phyloP scores from a whole-genome alignment of 805 yeast species.

The Metschnikowia gelsemii region DNA sequence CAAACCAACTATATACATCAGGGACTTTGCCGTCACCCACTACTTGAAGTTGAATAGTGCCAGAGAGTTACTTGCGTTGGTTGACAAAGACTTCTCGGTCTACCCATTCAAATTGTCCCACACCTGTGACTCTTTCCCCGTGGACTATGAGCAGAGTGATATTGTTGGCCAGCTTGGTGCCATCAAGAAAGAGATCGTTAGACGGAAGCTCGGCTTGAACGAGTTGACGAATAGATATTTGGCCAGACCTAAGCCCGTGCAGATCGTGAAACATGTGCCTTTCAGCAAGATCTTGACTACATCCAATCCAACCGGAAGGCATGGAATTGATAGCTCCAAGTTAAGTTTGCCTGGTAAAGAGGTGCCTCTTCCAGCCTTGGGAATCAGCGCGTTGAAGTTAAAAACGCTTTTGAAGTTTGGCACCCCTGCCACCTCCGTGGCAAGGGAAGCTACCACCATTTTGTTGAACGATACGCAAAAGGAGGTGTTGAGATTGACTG shows the following conservation, averaged over 20 bases:
- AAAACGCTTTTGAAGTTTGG: conserved; percentile 56
- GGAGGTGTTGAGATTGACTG: conserved; percentile 76
- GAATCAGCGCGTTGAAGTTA: conserved; percentile 66
- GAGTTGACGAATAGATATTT: conserved; percentile 81
- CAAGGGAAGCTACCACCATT: conserved; percentile 79
- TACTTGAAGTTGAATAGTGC: conserved; percentile 73
- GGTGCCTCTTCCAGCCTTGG: conserved; percentile 71
- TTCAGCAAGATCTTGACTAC: conserved; percentile 60
- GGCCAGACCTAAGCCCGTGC: conserved; percentile 70
- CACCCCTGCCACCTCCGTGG: conserved; percentile 54
- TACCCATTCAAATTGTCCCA: conserved; percentile 88
- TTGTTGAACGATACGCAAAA: conserved; percentile 48
- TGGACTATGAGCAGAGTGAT: conserved; percentile 37
- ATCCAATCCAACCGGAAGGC: conserved; percentile 64
- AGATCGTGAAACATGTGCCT: conserved; percentile 71
- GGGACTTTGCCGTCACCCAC: conserved; percentile 85
- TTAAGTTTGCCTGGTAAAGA: conserved; percentile 73
- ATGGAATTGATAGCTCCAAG: conserved; percentile 64
- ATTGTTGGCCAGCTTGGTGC: conserved; percentile 41
- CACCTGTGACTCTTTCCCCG: conserved; percentile 62
- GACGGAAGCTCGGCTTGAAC: conserved; percentile 69
- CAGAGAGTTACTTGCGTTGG: conserved; percentile 63
- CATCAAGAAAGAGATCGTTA: conserved; percentile 53
- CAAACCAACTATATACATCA: conserved; percentile 69
- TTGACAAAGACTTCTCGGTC: conserved; percentile 77